Base-by-base conservation (phyloP, 805 yeast species). In the Maudiozyma turicensis region DNA sequence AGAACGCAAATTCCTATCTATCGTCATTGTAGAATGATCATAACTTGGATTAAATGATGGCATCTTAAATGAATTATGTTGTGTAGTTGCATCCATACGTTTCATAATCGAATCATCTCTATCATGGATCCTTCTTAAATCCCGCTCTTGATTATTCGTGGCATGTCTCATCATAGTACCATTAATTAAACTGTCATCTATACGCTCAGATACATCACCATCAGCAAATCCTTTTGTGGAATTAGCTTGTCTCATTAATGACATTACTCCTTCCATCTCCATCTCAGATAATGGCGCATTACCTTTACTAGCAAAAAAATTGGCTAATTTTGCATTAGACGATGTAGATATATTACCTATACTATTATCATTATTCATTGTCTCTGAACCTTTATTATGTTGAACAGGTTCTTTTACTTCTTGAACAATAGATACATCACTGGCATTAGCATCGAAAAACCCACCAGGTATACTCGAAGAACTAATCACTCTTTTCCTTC, bases 261-360 rank as follows among this genome's bases (percentile, higher is more conserved):
- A 77, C 52, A 82, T 61, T 0, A 86, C 91, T n/a, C 95, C 95
- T 64, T 84, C 91, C 58, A 81, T 75, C 62, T 87, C 95, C 41
- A 86, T 72, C 28, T 82, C 87, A 11, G 81, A 72, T 52, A 87
- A 70, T 5, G 91, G 88, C n/a, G 67, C 67, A 49, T 80, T 77
- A n/a, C 95, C 95, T 61, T 85, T 86, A 42, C 68, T 70, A n/a
- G 72, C 72, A 64, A 86, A 86, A 60, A 87, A 86, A 31, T 74
- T 77, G 10, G 88, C 82, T 44, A 86, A 66, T 33, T 77, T 74
- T 1, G 48, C 47, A 43, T 52, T 52, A 3, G 52, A 45, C 48
- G 50, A 26, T 9, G 41, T 40, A 8, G 52, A 48, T 8, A 39
- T 39, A 13, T 39, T 29, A 28, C 30, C 50, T 29, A 15, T 40